Conservation (phyloP, 2,329 filamentous ascomycete species). For the Colletotrichum simmondsii region DNA sequence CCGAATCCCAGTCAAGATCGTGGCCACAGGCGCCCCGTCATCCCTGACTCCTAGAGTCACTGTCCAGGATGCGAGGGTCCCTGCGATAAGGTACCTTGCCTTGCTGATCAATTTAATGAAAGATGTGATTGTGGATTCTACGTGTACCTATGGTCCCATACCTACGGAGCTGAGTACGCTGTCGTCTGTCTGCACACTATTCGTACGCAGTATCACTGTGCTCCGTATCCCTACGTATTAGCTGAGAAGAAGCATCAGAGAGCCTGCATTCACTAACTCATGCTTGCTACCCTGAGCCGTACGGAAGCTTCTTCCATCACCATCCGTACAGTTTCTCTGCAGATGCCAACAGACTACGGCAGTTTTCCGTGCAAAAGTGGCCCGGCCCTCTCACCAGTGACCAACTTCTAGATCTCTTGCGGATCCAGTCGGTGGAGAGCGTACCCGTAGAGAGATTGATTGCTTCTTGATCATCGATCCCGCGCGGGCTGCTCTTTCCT, state of each 20-base stretch:
- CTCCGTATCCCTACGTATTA: not conserved
- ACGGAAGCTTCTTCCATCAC: not conserved
- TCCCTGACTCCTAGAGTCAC: not conserved
- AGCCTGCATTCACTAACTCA: not conserved
- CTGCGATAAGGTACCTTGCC: not conserved
- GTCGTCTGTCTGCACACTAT: too few relatives aligned
- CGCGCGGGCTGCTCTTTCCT: not conserved
- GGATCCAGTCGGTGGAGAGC: not conserved
- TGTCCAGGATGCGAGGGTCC: not conserved
- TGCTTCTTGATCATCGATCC: not conserved
- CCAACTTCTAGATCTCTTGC: not conserved
- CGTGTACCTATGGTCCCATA: not conserved
- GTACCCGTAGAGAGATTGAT: not conserved
- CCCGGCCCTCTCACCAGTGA: not conserved
- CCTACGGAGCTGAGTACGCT: not conserved
- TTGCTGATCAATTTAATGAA: not conserved
- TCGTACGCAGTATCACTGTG: not conserved
- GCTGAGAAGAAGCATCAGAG: not conserved
- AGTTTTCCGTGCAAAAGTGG: not conserved
- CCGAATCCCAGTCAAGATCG: conserved; percentile 14
- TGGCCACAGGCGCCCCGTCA: conserved; percentile 12
- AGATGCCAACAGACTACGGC: not conserved
- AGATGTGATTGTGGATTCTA: not conserved
- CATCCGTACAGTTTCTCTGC: not conserved
- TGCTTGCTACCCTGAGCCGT: not conserved